phyloP scores from a whole-genome alignment of 2,329 filamentous ascomycete species.

The Microsporum audouinii region DNA sequence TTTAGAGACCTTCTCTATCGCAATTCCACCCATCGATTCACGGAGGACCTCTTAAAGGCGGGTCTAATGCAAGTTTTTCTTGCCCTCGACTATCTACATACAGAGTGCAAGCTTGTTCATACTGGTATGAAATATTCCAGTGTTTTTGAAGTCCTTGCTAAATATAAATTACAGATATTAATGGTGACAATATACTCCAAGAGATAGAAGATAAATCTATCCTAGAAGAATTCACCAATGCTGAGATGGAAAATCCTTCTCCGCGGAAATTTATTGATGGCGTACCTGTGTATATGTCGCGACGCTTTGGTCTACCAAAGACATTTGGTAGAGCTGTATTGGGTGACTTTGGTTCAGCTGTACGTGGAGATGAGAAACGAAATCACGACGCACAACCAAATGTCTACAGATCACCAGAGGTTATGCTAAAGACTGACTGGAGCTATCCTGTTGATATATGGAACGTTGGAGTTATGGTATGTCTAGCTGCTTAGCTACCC shows the following conservation, averaged over 20 bases:
- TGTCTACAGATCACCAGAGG: constrained; percentile 30
- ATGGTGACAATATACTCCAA: constrained; percentile 33
- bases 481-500: constrained; percentile 9
- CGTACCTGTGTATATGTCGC: constrained; percentile 27
- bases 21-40: constrained; percentile 29
- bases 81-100: constrained; percentile 35
- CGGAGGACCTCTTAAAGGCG: constrained; percentile 28
- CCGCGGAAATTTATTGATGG: constrained; percentile 27
- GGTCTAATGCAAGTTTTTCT: constrained; percentile 30
- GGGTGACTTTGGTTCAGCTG: constrained; percentile 30
- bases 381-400: constrained; percentile 36
- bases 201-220: constrained; percentile 28
- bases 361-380: constrained; percentile 27
- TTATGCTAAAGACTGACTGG: constrained; percentile 39
- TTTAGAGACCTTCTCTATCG: constrained; percentile 29
- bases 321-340: constrained; percentile 25
- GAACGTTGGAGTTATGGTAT: constrained; percentile 41
- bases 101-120: constrained; percentile 35
- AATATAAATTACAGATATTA: constrained; percentile 28
- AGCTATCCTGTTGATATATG: constrained; percentile 41
- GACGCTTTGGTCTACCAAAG: constrained; percentile 24
- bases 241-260: constrained; percentile 28
- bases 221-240: constrained; percentile 25
- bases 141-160: neutral
- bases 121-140: constrained; percentile 25